phyloP scores from a whole-genome alignment of 2,329 filamentous ascomycete genomes.

The Ustilaginoidea virens region DNA sequence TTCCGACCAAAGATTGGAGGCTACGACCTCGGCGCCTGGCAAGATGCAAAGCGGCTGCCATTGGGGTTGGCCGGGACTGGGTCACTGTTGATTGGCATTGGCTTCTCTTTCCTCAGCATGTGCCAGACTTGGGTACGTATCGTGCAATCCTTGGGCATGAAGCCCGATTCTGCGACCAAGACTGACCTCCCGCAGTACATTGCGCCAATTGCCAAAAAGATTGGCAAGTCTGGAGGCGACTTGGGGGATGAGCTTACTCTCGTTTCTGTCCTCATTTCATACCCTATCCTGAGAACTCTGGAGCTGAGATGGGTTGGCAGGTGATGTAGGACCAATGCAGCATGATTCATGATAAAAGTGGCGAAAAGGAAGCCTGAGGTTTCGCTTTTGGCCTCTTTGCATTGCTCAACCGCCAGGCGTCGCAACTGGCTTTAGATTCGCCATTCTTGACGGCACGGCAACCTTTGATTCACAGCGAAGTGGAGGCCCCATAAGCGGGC shows the following conservation, averaged over 20 bases:
- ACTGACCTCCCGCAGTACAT: slow-evolving; percentile 1
- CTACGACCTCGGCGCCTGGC: slow-evolving; percentile 8
- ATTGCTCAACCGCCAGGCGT: no score
- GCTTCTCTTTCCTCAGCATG: slow-evolving; percentile 8
- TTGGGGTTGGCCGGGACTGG: slow-evolving; percentile 7
- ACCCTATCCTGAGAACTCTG: slow-evolving; percentile 3
- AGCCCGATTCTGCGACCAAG: no score
- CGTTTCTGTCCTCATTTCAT: slow-evolving; percentile 2
- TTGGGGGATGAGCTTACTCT: slow-evolving; percentile 6
- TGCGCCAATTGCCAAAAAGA: slow-evolving; percentile 3
- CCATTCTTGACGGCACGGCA: no score
- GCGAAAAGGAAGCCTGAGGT: no score
- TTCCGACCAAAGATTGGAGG: slow-evolving; percentile 8
- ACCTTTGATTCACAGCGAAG: no score
- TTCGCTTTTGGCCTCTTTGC: no score
- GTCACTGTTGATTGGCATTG: slow-evolving; percentile 6
- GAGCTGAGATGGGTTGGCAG: slow-evolving; percentile 4
- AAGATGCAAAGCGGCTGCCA: slow-evolving; percentile 7
- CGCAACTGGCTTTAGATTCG: no score
- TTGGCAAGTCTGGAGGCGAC: slow-evolving; percentile 5
- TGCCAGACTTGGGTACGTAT: slow-evolving; percentile 8
- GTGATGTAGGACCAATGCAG: no score
- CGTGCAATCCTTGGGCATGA: no score
- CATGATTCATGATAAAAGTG: no score
- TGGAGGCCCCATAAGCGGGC: no score